Conservation (phyloP, 345 rosid species). For the Eutrema heterophyllum region DNA sequence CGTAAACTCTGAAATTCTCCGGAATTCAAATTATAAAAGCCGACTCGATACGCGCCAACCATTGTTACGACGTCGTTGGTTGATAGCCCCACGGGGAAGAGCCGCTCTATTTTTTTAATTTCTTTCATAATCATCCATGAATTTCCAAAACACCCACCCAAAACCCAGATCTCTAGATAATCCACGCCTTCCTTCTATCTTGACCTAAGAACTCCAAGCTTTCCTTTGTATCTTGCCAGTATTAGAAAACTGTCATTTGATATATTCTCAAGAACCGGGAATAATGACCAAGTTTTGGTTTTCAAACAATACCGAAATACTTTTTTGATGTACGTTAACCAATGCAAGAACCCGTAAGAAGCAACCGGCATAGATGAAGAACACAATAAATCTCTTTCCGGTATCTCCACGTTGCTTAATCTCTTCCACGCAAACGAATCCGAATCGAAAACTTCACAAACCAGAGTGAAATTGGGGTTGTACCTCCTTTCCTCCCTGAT, state of each 20-base stretch:
- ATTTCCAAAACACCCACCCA: no score
- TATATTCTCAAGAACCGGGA: not conserved
- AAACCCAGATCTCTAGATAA: no score
- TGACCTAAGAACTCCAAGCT: not conserved
- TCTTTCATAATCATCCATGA: no score
- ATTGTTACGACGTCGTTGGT: no score
- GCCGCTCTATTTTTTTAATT: no score
- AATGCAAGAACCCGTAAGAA: not conserved
- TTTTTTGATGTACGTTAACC: not conserved
- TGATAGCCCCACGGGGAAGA: no score
- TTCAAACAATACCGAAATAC: not conserved
- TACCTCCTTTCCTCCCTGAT: not conserved
- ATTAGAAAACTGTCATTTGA: not conserved
- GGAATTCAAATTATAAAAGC: no score
- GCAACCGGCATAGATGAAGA: not conserved
- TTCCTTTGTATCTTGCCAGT: not conserved
- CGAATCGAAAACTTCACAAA: constrained; percentile 17
- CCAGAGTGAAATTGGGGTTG: not conserved
- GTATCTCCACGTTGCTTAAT: not conserved
- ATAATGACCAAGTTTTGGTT: constrained; percentile 8
- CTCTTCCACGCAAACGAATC: constrained; percentile 6
- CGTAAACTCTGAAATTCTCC: no score
- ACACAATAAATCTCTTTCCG: not conserved
- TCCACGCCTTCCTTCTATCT: no score
- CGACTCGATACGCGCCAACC: no score